Evolutionary conservation across 106 monocot species (phyloP).

Genomic region (Dioscorea alata): DNA sequence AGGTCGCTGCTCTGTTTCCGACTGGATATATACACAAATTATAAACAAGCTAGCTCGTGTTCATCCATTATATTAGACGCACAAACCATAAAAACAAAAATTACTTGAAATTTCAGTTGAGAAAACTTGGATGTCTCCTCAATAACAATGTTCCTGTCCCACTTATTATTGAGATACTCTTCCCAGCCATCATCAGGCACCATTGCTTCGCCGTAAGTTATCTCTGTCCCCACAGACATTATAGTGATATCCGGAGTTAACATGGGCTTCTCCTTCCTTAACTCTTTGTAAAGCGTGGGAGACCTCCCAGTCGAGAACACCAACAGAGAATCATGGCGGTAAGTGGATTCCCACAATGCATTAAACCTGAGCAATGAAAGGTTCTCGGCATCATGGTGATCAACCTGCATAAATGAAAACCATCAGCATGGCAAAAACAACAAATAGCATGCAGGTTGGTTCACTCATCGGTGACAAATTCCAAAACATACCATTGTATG

Average conservation of each 20-base stretch:
- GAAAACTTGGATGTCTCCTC: constrained; percentile 60
- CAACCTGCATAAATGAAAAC: constrained; percentile 27
- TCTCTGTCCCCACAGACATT: constrained; percentile 73
- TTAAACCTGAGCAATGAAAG: constrained; percentile 65
- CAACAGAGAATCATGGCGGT: constrained; percentile 42
- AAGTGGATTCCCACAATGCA: constrained; percentile 68
- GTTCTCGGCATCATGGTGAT: constrained; percentile 63
- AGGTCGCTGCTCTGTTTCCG: constrained; percentile 71
- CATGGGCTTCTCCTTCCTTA: constrained; percentile 50
- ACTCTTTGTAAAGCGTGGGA: constrained; percentile 43
- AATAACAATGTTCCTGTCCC: constrained; percentile 54
- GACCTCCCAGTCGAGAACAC: constrained; percentile 78
- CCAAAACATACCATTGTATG: constrained; percentile 67
- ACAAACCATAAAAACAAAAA: not conserved
- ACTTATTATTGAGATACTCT: constrained; percentile 36
- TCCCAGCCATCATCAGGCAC: constrained; percentile 65
- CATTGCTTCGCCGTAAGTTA: constrained; percentile 62
- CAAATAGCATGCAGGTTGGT: no score
- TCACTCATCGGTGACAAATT: not conserved
- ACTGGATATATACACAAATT: constrained; percentile 27
- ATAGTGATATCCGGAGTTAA: constrained; percentile 70
- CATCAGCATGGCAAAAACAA: no score
- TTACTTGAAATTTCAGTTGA: constrained; percentile 51
- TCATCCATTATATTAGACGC: not conserved
- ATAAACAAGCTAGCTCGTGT: not conserved